Evolutionary conservation across 139 green algal species (phyloP), one percentile per base, ranked within the genome.

Genomic region (Chlamydomonas sp.): DNA sequence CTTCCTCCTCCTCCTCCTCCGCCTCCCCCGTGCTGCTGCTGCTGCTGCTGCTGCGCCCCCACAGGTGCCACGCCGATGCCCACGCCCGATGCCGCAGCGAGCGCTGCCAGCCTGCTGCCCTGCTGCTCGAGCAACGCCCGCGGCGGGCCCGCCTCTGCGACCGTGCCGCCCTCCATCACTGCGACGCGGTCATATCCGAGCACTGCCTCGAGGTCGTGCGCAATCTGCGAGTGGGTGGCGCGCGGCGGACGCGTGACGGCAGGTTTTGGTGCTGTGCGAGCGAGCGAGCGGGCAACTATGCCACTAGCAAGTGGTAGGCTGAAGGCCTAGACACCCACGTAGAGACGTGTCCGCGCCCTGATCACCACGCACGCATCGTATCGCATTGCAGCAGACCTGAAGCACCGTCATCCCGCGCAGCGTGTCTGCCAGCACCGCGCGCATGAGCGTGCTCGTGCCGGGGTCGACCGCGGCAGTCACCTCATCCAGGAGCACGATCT

Each of bases 191-290:
- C 78, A 58, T 82, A 89, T 1, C 47, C 66, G 24, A 76, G 49
- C 1, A 91, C 67, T 0, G 76, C 69, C 20, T 72, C 47, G 35
- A 92, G 67, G 3, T 80, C 72, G 36, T 95, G 89, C 0, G 89
- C 88, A 30, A 94, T 74, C 69, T 91, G 79, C 2, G 92, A 38
- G n/a, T 93, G n/a, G n/a, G n/a, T n/a, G n/a, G n/a, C n/a, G n/a
- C n/a, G n/a, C 77, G 0, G 85, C 86, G 1, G 35, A 28, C 1
- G 58, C 48, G 10, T 71, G 65, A 33, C 54, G 38, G 67, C 54
- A 34, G 67, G 57, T 34, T 54, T 57, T 58, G 54, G 16, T 49
- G 58, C 3, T n/a, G n/a, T n/a, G n/a, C n/a, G n/a, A n/a, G n/a
- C n/a, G n/a, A n/a, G n/a, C n/a, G n/a, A n/a, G n/a, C n/a, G n/a